A percentile compares a stretch with the other conserved stretches of the same genome.
phyloP scores from a whole-genome alignment of 495 filamentous ascomycete species.

The Neurospora intermedia region DNA sequence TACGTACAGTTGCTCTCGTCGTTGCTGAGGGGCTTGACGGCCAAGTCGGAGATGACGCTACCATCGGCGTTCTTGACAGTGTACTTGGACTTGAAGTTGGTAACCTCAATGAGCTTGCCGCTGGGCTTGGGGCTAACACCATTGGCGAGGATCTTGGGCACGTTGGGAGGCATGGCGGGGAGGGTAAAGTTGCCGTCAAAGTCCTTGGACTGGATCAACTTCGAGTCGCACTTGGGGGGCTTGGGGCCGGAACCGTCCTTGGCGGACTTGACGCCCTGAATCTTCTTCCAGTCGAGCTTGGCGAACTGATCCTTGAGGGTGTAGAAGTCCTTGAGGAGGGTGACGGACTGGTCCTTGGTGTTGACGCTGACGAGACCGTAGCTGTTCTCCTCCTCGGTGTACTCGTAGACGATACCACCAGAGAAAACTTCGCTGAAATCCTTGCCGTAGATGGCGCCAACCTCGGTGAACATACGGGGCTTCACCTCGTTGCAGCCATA shows the following conservation, averaged over 20 bases:
- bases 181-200: conserved; percentile 73
- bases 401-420: conserved; percentile 86
- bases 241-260: conserved; percentile 35
- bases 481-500: conserved; percentile 81
- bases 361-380: conserved; percentile 70
- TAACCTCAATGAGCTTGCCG: conserved; percentile 32
- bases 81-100: conserved; percentile 30
- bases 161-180: conserved; percentile 40
- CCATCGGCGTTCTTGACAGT: conserved; percentile 31
- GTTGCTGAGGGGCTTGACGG: conserved; percentile 31
- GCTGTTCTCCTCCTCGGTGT: conserved; percentile 57
- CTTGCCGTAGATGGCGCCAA: conserved; percentile 64
- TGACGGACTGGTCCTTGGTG: conserved; percentile 46
- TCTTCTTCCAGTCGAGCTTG: conserved; percentile 56
- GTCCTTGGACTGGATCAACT: conserved; percentile 47
- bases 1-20: conserved; percentile 28
- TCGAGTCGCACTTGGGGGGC: conserved; percentile 47
- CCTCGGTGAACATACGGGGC: conserved; percentile 77
- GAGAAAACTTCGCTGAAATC: conserved; percentile 72
- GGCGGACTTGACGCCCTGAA: conserved; percentile 46
- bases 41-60: conserved; percentile 22
- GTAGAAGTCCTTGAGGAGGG: conserved; percentile 61
- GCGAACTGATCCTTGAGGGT: conserved; percentile 63
- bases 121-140: conserved; percentile 33
- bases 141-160: conserved; percentile 42